Conservation (phyloP, 768 basidiomycete genomes). For the Hygrophorus russula region DNA sequence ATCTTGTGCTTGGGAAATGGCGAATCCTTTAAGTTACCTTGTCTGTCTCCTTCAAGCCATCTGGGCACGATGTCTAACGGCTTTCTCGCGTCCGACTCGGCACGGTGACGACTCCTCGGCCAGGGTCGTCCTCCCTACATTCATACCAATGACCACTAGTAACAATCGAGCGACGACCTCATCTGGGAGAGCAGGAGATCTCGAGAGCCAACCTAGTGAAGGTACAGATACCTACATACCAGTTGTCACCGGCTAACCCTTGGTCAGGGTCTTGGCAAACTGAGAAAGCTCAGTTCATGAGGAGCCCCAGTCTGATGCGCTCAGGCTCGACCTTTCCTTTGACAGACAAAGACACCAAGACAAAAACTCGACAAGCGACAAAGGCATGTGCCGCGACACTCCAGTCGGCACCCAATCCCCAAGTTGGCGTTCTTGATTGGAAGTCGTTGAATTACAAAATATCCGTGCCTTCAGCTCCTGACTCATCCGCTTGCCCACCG, state of each 20-base stretch:
- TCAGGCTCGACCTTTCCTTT: neutral
- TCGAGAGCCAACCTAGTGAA: too few species aligned
- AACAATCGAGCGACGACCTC: too few species aligned
- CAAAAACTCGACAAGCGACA: neutral
- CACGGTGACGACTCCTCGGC: too few species aligned
- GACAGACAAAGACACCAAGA: neutral
- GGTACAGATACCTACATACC: too few species aligned
- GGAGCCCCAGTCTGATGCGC: slow-evolving; percentile 2
- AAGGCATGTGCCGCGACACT: neutral
- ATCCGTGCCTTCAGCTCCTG: neutral
- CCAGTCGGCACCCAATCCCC: neutral
- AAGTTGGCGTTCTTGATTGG: neutral
- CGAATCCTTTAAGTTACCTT: too few species aligned
- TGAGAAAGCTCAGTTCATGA: slow-evolving; percentile 4
- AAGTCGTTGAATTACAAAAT: neutral
- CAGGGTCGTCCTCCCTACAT: too few species aligned
- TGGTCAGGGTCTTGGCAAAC: neutral
- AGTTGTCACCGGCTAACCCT: neutral
- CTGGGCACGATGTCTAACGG: too few species aligned
- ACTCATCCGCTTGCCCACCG: neutral
- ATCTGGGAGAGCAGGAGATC: too few species aligned
- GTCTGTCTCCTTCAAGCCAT: too few species aligned
- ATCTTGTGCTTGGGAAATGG: too few species aligned
- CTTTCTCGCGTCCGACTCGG: too few species aligned
- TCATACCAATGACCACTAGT: too few species aligned